These are phyloP conservation scores for Trifolium repens DNA, from an alignment of 306 rosid species.

Conservation along the genomic window DNA sequence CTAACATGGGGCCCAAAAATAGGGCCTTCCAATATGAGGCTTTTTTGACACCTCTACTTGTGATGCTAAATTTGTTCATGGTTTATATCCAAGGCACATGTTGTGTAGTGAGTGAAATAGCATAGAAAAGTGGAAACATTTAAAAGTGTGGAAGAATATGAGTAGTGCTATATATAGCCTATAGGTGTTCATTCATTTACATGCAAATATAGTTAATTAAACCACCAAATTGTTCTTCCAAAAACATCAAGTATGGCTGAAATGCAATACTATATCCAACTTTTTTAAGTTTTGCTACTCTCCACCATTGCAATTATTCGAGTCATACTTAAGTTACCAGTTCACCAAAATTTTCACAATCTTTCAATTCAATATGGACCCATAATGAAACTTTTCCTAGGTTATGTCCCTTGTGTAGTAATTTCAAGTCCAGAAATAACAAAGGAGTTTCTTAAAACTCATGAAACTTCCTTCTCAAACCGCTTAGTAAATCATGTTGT, in stretches of 20 bases:
- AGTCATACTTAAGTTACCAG: neutral
- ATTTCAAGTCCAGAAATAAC: neutral
- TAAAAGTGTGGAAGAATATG: too few relatives aligned
- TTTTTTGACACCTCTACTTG: too few relatives aligned
- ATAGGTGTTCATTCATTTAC: neutral
- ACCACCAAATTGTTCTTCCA: neutral
- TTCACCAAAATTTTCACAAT: neutral
- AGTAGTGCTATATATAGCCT: neutral
- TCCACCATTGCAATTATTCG: neutral
- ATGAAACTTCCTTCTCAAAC: neutral
- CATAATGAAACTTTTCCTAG: neutral
- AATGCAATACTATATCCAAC: conserved; percentile 13
- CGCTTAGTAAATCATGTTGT: neutral
- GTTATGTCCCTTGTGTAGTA: neutral
- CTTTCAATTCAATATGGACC: neutral
- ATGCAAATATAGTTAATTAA: neutral
- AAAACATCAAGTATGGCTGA: neutral
- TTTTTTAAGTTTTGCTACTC: neutral
- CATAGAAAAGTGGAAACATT: neutral
- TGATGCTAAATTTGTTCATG: neutral
- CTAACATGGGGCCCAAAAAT: too few relatives aligned
- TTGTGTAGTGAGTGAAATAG: neutral
- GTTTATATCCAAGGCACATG: neutral
- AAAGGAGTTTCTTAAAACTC: neutral
- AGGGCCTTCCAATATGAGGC: too few relatives aligned